Percentiles rank a stretch among this genome's conserved stretches.
phyloP scores from a whole-genome alignment of 257 asterid genomes.

The Salvia miltiorrhiza region DNA sequence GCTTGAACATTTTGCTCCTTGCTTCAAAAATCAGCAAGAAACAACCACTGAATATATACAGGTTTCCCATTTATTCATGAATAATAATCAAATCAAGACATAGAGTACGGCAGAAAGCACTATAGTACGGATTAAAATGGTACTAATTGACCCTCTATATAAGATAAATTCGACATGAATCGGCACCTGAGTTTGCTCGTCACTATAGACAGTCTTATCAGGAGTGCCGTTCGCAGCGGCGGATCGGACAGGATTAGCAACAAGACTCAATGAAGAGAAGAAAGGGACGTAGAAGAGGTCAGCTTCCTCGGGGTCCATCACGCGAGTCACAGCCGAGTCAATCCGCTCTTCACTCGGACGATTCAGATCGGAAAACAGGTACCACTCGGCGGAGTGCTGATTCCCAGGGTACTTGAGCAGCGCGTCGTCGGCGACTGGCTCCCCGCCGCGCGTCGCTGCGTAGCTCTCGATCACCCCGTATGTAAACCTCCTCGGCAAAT shows the following conservation, averaged over 20 bases:
- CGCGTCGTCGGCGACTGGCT: conserved; percentile 37
- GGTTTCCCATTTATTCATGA: not conserved
- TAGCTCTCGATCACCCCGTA: conserved; percentile 91
- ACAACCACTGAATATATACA: not conserved
- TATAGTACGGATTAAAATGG: not conserved
- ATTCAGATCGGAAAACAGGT: conserved; percentile 64
- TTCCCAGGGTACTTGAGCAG: conserved; percentile 84
- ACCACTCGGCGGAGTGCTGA: conserved; percentile 98
- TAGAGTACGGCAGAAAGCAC: not conserved
- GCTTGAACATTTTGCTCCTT: not conserved
- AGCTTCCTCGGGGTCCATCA: conserved; percentile 74
- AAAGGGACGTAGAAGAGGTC: conserved; percentile 88
- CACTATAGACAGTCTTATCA: conserved; percentile 45
- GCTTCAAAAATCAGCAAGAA: too few relatives aligned
- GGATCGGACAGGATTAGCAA: conserved; percentile 73
- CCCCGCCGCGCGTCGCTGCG: conserved; percentile 71
- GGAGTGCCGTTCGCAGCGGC: conserved; percentile 21
- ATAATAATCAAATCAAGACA: not conserved
- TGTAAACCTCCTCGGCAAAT: conserved; percentile 78
- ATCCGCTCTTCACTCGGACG: conserved; percentile 41
- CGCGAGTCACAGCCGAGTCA: conserved; percentile 51
- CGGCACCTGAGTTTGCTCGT: conserved; percentile 83
- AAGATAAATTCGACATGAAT: not conserved
- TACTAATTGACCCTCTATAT: not conserved
- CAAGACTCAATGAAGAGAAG: conserved; percentile 88